A percentile compares a stretch with the other conserved stretches of the same genome.
phyloP scores from a whole-genome alignment of 306 rosid genomes.

The Quercus cerris region DNA sequence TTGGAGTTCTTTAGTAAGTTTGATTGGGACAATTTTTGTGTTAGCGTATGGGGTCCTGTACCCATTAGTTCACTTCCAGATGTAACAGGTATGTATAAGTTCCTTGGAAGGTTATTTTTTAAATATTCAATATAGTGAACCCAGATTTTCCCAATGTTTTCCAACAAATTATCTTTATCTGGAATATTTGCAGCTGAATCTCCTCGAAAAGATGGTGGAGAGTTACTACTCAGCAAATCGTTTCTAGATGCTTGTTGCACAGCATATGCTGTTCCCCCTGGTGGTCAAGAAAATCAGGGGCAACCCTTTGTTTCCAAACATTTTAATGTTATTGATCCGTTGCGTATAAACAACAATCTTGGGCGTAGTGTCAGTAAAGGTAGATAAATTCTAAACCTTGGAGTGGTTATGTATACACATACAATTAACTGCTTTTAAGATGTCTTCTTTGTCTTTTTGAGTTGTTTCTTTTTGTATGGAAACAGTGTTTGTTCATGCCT shows the following conservation, averaged over 20 bases:
- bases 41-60: conserved; percentile 98
- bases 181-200: conserved; percentile 69
- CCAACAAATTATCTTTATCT: conserved; percentile 1
- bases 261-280: conserved; percentile 84
- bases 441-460: not conserved
- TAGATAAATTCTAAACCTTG: conserved; percentile 24
- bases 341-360: conserved; percentile 96
- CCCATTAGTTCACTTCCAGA: conserved; percentile 89
- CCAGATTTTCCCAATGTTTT: conserved; percentile 6
- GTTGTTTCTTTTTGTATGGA: not conserved
- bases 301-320: conserved; percentile 85
- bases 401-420: conserved; percentile 10
- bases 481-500: not conserved
- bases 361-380: conserved; percentile 99
- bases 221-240: conserved; percentile 75
- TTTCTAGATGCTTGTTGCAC: conserved; percentile 80
- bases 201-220: conserved; percentile 91
- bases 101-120: conserved; percentile 6
- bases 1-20: conserved; percentile 95
- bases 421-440: not conserved
- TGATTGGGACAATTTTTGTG: conserved; percentile 98
- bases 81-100: conserved; percentile 66
- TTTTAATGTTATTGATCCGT: conserved; percentile 96
- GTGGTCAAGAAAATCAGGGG: conserved; percentile 81
- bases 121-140: not conserved